Evolutionary conservation across 352 stramenopile species (phyloP).

Genomic region (Globisporangium camurandrum): DNA sequence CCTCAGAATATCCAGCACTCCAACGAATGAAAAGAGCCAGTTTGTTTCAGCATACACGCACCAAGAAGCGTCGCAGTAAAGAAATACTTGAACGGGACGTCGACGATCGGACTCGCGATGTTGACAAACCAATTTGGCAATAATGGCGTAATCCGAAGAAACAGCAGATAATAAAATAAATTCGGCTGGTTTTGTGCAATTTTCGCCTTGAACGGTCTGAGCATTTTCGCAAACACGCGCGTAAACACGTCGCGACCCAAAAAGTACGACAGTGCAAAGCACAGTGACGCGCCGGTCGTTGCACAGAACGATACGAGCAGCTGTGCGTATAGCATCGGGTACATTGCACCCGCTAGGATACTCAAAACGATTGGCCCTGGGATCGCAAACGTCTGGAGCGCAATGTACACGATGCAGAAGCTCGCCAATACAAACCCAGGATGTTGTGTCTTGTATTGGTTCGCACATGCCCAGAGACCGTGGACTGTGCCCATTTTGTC

Average conservation of each 20-base stretch:
- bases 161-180: constrained; percentile 88
- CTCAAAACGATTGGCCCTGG: constrained; percentile 82
- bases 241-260: constrained; percentile 70
- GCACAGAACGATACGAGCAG: constrained; percentile 78
- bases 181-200: constrained; percentile 80
- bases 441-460: constrained; percentile 71
- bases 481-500: constrained; percentile 82
- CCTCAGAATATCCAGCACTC: too few relatives aligned
- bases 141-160: constrained; percentile 81
- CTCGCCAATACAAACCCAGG: constrained; percentile 63
- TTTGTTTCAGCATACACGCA: constrained; percentile 2
- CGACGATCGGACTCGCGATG: constrained; percentile 78
- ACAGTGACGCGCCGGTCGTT: constrained; percentile 72
- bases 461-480: constrained; percentile 67
- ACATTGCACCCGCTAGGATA: constrained; percentile 85
- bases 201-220: constrained; percentile 73
- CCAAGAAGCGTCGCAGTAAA: constrained; percentile 78
- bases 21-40: too few relatives aligned
- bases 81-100: constrained; percentile 81
- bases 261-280: constrained; percentile 83
- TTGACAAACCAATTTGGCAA: constrained; percentile 90
- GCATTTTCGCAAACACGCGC: constrained; percentile 61
- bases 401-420: constrained; percentile 84
- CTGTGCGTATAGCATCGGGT: constrained; percentile 72
- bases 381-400: constrained; percentile 84